Conservation (phyloP, 2,329 filamentous ascomycete species). For the Leptographium radiaticola region DNA sequence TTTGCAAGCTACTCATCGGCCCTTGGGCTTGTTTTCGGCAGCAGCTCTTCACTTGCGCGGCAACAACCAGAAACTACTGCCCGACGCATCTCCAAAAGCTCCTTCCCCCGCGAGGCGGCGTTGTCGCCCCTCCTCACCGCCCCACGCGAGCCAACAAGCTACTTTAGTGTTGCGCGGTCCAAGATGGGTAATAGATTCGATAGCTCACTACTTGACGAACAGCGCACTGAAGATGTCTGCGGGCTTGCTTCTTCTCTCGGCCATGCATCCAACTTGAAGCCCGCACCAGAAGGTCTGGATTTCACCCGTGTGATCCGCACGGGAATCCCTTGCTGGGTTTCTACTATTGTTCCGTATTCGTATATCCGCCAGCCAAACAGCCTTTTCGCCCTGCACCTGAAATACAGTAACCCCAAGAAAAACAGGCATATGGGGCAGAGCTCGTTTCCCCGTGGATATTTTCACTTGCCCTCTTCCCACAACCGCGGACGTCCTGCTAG, state of each 20-base stretch:
- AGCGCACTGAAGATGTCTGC: background rate
- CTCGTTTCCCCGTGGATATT: background rate
- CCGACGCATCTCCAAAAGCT: background rate
- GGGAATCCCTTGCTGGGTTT: background rate
- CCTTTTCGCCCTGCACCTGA: background rate
- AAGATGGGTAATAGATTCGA: background rate
- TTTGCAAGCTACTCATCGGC: no score
- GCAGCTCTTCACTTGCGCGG: no score
- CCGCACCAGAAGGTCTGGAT: background rate
- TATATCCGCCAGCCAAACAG: background rate
- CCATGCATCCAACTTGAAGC: background rate
- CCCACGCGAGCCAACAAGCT: background rate
- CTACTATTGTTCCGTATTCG: background rate
- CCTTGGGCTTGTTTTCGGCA: no score
- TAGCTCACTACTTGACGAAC: background rate
- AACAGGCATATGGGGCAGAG: background rate
- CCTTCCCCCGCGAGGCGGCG: background rate
- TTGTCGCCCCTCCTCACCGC: background rate
- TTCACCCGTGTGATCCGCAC: background rate
- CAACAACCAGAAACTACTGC: no score
- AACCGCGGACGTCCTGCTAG: background rate
- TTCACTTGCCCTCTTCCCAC: background rate
- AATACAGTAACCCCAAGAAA: background rate
- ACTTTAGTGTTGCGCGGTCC: background rate
- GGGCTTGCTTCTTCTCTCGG: background rate